Base-by-base conservation (phyloP, 2,329 filamentous ascomycete species). In the Aspergillus oerlinghausenensis region DNA sequence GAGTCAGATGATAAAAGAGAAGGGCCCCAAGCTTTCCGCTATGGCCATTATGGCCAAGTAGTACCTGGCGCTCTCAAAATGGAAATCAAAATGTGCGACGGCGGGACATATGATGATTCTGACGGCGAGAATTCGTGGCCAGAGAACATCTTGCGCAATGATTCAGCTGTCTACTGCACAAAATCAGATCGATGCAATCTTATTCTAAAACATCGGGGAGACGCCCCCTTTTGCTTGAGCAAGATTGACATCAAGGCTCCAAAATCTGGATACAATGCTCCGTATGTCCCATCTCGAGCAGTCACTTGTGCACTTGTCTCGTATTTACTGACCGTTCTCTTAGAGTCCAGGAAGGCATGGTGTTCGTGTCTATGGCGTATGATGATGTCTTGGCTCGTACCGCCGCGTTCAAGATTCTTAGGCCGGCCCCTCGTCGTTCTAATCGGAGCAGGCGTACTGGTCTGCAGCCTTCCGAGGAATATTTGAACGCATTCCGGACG, bases 31-130 rank as follows among this genome's bases (percentile, higher is more conserved):
- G 83, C 81, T 2, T 90, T 92, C 69, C 87, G 84, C 60, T 97
- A 97, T 71, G 93, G 92, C 23, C 87, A 86, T 66, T 91, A 88
- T 71, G 93, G 92, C 19, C 92, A 96, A 73, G 88, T 96, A 17
- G 89, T 94, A 58, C 84, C 90, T 0, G 92, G 92, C 3, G 82
- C 84, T 61, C 77, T 97, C 66, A 87, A 83, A 60, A 91, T 97
- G 89, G 89, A 96, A 70, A 86, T 97, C 60, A 83, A 90, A 50
- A 94, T 88, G 78, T 97, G 92, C 69, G 92, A 97, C 71, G 92
- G 91, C 43, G 92, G 92, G 47, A 79, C 80, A 57, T 84, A 82
- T 65, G 84, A 47, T 26, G 43, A 87, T 64, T 75, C 73, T 19
- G 70, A 79, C 54, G 75, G 79, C 10, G 77, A 77, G 38, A 75